Evolutionary conservation across 257 asterid species (phyloP).

Genomic region (Mentha longifolia): DNA sequence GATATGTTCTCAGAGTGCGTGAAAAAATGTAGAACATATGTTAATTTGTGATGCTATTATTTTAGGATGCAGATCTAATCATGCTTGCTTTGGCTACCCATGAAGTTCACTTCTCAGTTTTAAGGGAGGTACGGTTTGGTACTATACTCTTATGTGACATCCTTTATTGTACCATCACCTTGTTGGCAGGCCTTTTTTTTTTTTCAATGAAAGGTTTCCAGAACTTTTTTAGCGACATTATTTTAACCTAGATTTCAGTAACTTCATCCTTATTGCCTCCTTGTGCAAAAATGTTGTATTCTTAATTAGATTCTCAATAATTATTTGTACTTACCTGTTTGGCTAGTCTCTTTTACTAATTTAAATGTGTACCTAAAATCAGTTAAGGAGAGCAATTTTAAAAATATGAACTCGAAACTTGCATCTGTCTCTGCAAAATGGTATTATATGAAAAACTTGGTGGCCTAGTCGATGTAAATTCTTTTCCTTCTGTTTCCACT

Average conservation of each 20-base stretch:
- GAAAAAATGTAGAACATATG: background rate
- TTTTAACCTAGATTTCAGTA: background rate
- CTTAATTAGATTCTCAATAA: constrained; percentile 9
- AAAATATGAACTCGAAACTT: background rate
- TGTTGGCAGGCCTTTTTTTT: no score
- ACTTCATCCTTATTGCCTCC: constrained; percentile 6
- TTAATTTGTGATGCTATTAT: constrained; percentile 21
- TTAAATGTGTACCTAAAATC: background rate
- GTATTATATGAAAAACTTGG: background rate
- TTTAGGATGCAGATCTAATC: constrained; percentile 74
- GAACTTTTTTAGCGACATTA: background rate
- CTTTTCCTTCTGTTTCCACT: constrained; percentile 1
- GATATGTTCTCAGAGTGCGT: constrained; percentile 6
- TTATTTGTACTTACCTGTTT: background rate
- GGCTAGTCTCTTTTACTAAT: background rate
- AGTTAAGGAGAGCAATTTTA: background rate
- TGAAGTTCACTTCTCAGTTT: constrained; percentile 68
- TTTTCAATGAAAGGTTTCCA: background rate
- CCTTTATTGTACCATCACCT: background rate
- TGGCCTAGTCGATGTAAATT: background rate
- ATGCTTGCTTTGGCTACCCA: constrained; percentile 72
- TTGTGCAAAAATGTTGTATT: background rate
- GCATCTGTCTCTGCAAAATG: background rate
- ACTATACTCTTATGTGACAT: constrained; percentile 18
- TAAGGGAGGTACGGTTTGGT: constrained; percentile 55